Base-by-base conservation (phyloP, 139 green algal species). In the Chlamydomonas urium region DNA sequence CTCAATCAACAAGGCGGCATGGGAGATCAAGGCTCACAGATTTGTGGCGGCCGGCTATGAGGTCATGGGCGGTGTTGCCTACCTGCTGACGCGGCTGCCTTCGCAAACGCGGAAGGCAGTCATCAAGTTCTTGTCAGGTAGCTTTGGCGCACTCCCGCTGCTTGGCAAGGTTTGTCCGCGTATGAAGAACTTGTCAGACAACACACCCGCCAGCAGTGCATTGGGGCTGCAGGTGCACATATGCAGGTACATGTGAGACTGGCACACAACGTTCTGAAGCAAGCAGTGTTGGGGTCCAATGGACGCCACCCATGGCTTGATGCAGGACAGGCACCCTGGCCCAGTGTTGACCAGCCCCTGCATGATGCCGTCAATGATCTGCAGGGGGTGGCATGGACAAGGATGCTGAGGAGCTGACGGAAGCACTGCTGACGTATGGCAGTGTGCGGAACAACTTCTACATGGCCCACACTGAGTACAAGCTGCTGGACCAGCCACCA, bases 381-480 rank as follows among this genome's bases (percentile, higher is more conserved):
- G n/a, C n/a, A n/a, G n/a, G n/a, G n/a, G n/a, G 53, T 63, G 29
- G 23, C 60, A 67, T 82, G 65, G 76, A 78, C 47, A 6, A 2
- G 26, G 33, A 75, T n/a, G 71, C 71, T 2, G 35, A 58, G 35
- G 65, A 37, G 29, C 42, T 69, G n/a, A 75, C 71, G 5, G 21
- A 47, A 4, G 36, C 28, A 23, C 76, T 82, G 63, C 47, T 82
- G 37, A 4, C 6, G 1, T 24, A 38, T 17, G 24, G 53, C 28
- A 65, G 33, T 1, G 63, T 72, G 17, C 38, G 58, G 33, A 76
- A 81, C 57, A 66, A 65, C 50, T 76, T 76, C 69, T 76, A 67
- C 63, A 71, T 81, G 69, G 75, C 69, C 19, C 26, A 69, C 2
- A 45, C 60, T 37, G 75, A 81, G 53, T 81, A 77, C 69, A 45